Evolutionary conservation across 306 rosid species (phyloP).

Genomic region (Fragaria ananassa): DNA sequence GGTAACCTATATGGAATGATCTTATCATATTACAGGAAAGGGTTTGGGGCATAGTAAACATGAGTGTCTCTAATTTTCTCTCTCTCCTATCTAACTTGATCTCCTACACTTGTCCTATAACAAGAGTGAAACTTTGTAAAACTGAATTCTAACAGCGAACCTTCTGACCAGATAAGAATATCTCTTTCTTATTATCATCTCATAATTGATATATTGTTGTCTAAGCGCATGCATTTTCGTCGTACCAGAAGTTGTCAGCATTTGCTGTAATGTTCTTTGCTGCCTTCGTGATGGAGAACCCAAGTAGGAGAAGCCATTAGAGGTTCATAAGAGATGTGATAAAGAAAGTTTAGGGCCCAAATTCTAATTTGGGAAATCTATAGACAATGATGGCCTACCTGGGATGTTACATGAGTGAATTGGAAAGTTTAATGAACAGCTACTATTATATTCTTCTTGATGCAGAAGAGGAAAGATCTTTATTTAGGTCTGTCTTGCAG

Average conservation of each 20-base stretch:
- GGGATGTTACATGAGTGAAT: neutral
- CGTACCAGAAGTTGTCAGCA: neutral
- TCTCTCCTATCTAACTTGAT: neutral
- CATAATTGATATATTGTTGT: neutral
- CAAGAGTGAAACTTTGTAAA: neutral
- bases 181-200: neutral
- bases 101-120: neutral
- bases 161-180: neutral
- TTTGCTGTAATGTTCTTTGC: neutral
- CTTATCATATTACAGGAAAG: too few relatives aligned
- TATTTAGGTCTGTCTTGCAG: neutral
- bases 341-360: neutral
- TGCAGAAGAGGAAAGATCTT: neutral
- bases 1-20: neutral
- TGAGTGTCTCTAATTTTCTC: neutral
- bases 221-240: neutral
- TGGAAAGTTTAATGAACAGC: neutral
- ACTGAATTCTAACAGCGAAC: neutral
- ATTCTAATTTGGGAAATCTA: neutral
- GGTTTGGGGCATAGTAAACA: too few relatives aligned
- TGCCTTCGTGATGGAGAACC: neutral
- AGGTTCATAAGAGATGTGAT: neutral
- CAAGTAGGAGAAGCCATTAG: neutral
- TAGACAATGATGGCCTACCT: neutral
- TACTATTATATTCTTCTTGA: neutral